A percentile compares a stretch with the other conserved stretches of the same genome.
Evolutionary conservation across 2,329 filamentous ascomycete species (phyloP).

Genomic region (Pezizomycotina sp.): DNA sequence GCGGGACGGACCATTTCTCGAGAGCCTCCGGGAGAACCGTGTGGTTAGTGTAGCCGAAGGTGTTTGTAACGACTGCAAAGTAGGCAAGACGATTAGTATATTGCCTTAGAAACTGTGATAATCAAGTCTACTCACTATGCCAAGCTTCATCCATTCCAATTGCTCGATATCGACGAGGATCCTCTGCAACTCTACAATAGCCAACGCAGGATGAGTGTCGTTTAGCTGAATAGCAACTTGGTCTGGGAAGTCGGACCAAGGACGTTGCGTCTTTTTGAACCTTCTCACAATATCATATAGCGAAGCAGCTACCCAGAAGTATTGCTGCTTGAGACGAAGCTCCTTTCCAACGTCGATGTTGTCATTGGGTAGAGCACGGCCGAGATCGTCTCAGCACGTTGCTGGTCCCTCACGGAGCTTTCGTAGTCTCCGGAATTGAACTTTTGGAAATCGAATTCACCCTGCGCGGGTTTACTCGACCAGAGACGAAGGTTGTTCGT

Average conservation of each 20-base stretch:
- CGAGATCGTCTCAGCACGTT: conserved; percentile 96
- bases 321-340: conserved; percentile 93
- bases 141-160: conserved; percentile 84
- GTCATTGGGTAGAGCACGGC: conserved; percentile 76
- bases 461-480: conserved; percentile 93
- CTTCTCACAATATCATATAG: conserved; percentile 89
- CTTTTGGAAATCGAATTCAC: conserved; percentile 98
- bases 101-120: background rate
- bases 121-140: conserved; percentile 39
- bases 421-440: conserved; percentile 98
- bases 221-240: conserved; percentile 96
- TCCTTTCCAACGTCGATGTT: conserved; percentile 94
- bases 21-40: conserved; percentile 91
- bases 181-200: conserved; percentile 87
- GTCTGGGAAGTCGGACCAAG: conserved; percentile 83
- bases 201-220: conserved; percentile 90
- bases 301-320: conserved; percentile 98
- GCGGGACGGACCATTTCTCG: conserved; percentile 93
- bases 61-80: conserved; percentile 33
- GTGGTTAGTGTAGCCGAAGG: conserved; percentile 96
- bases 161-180: conserved; percentile 82
- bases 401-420: conserved; percentile 92
- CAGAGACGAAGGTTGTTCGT: conserved; percentile 95
- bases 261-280: conserved; percentile 90
- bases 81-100: background rate